A percentile compares a stretch with the other conserved stretches of the same genome.
Evolutionary conservation across 78 protist species (phyloP).

Genomic region (Speleostelium caveatum): DNA sequence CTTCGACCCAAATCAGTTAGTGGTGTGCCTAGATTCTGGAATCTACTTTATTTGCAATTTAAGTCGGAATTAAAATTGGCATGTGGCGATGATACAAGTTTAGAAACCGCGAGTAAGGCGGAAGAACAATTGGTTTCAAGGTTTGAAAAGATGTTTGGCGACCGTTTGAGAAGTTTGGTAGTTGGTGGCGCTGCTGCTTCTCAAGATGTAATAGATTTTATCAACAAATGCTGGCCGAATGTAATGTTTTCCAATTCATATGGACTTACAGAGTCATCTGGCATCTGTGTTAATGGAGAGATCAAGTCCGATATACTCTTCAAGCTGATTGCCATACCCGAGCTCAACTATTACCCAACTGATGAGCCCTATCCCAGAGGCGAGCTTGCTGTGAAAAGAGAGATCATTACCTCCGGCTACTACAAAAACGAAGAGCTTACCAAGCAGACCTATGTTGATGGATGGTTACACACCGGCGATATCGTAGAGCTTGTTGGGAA

Average conservation of each 20-base stretch:
- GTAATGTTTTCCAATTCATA: conserved; percentile 27
- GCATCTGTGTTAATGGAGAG: conserved; percentile 27
- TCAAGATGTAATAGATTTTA: conserved; percentile 27
- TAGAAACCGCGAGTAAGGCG: background rate
- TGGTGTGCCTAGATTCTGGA: conserved; percentile 75
- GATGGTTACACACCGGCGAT: conserved; percentile 96
- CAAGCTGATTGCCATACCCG: conserved; percentile 34
- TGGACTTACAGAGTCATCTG: conserved; percentile 64
- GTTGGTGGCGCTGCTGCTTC: conserved; percentile 80
- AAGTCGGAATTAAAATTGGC: conserved; percentile 8
- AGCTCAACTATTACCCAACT: conserved; percentile 25
- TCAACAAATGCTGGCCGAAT: conserved; percentile 9
- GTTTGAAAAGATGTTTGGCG: conserved; percentile 1
- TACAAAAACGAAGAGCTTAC: conserved; percentile 67
- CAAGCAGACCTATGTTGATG: conserved; percentile 67
- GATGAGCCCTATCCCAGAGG: conserved; percentile 83
- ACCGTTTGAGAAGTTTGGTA: conserved; percentile 1
- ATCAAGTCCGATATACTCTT: conserved; percentile 7
- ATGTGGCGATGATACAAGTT: too few relatives aligned
- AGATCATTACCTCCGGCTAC: conserved; percentile 85
- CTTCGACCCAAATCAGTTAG: conserved; percentile 35
- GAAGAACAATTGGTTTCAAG: background rate
- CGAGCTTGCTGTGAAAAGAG: conserved; percentile 86
- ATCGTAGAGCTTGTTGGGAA: conserved; percentile 73
- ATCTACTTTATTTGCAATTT: conserved; percentile 39